Evolutionary conservation across 2,329 filamentous ascomycete genomes (phyloP), one percentile per base, ranked within the genome.

Genomic region (Cucurbitaria berberidis): DNA sequence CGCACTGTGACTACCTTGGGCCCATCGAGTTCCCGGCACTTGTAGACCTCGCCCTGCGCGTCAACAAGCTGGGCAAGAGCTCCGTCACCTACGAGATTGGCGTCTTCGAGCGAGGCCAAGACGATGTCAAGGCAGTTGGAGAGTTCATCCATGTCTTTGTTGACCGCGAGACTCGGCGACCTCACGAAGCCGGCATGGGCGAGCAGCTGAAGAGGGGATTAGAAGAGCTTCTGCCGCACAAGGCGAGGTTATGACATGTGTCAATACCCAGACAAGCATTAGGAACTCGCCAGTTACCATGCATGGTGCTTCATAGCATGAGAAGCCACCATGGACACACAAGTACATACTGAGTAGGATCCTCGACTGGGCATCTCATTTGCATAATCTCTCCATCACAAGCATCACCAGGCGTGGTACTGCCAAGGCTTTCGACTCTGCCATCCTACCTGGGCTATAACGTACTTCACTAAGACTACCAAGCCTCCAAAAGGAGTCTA

Each of bases 41-140:
- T 3, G 84, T 96, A 0, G 91, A 97, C 63, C 81, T 97, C 4
- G 90, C 87, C 1, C 76, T 98, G 38, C 84, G 92, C 11, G 91
- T 96, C 30, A 89, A 89, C 62, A 93, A 89, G 74, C 82, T 98
- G 7, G 92, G 93, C 3, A 89, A 86, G 63, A 91, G 90, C 22
- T 96, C 91, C 67, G 92, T 96, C 8, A 90, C 86, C 11, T 98
- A 96, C 69, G 93, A 98, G 71, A 85, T 96, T 53, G 95, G 87
- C 0, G 82, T 98, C 1, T 98, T 97, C 67, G 87, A 91, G 70
- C 82, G 84, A 54, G 90, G 88, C 0, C 78, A 87, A 2, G 86
- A 90, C 1, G 79, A 83, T 18, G 90, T 95, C 9, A 91, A 89
- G 70, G 91, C 91, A 10, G 91, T 96, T 0, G 92, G 92, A 1